Percentiles rank a stretch among this genome's conserved stretches.
Evolutionary conservation across 164 flowering plant genomes (phyloP).

Genomic region (Pachysandra terminalis): DNA sequence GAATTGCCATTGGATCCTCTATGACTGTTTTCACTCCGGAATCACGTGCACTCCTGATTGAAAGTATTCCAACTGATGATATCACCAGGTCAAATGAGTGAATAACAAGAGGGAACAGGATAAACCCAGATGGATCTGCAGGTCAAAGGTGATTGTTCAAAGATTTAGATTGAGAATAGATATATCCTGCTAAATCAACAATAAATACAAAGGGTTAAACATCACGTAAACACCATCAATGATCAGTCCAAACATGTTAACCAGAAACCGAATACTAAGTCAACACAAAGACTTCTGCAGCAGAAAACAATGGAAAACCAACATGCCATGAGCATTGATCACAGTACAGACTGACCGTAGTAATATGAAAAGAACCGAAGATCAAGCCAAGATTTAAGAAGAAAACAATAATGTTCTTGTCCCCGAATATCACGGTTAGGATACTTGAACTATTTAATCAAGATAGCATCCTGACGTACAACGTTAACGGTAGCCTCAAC

Average conservation of each 20-base stretch:
- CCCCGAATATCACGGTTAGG: not conserved
- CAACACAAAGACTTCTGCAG: not conserved
- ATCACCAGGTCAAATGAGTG: conserved; percentile 95
- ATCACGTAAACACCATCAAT: too few species aligned
- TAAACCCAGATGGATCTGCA: conserved; percentile 99
- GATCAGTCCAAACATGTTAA: not conserved
- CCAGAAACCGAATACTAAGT: not conserved
- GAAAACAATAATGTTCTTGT: not conserved
- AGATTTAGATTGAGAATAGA: not conserved
- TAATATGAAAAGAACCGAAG: not conserved
- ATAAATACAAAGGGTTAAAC: not conserved
- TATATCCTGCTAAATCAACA: not conserved
- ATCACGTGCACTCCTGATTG: conserved; percentile 75
- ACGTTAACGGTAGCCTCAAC: too few species aligned
- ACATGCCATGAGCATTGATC: not conserved
- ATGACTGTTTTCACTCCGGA: conserved; percentile 45
- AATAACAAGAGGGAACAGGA: conserved; percentile 94
- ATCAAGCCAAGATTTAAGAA: too few species aligned
- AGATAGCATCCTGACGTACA: not conserved
- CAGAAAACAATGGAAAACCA: not conserved
- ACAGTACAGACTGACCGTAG: not conserved
- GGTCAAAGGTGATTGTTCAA: too few species aligned
- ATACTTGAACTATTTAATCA: not conserved
- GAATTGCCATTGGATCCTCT: conserved; percentile 97
- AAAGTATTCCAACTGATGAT: conserved; percentile 90